Evolutionary conservation across 1,284 basidiomycete species (phyloP).

Genomic region (Pseudozyma pruni): DNA sequence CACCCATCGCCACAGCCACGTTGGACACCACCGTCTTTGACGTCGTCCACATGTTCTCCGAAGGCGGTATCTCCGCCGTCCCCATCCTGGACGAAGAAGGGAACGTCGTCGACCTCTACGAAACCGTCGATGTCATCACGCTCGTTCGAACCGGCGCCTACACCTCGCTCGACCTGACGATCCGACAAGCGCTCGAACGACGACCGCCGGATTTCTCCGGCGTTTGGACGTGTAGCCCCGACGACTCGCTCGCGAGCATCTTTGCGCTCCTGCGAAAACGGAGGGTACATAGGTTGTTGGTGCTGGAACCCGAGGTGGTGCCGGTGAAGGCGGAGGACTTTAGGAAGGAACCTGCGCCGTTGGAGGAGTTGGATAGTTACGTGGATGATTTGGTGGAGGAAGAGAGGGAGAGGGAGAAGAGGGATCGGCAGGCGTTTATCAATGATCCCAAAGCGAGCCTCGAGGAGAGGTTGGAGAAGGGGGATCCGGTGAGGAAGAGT

Average conservation of each 20-base stretch:
- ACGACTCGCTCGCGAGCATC: constrained; percentile 91
- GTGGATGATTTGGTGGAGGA: constrained; percentile 31
- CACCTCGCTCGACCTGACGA: constrained; percentile 92
- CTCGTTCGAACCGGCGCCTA: constrained; percentile 90
- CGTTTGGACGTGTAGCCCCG: constrained; percentile 92
- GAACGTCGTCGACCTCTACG: constrained; percentile 94
- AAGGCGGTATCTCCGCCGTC: constrained; percentile 93
- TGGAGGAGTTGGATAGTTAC: constrained; percentile 41
- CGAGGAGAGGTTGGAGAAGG: constrained; percentile 43
- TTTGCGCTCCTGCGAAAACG: constrained; percentile 92
- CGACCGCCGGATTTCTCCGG: constrained; percentile 90
- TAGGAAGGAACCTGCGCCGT: constrained; percentile 13
- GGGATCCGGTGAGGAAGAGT: constrained; percentile 40
- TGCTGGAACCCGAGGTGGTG: constrained; percentile 51
- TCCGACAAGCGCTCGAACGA: constrained; percentile 89
- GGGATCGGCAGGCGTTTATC: constrained; percentile 9
- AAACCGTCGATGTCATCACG: constrained; percentile 94
- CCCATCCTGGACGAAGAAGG: constrained; percentile 94
- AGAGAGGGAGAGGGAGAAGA: constrained; percentile 12
- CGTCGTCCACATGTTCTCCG: constrained; percentile 98
- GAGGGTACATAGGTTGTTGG: constrained; percentile 83
- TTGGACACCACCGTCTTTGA: constrained; percentile 94
- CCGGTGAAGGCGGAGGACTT: background rate
- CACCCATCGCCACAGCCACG: constrained; percentile 91
- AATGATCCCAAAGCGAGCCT: constrained; percentile 11